A percentile compares a stretch with the other conserved stretches of the same genome.
Evolutionary conservation across 202 grass and related monocot genomes (phyloP).

Genomic region (Dendrocalamus latiflorus): DNA sequence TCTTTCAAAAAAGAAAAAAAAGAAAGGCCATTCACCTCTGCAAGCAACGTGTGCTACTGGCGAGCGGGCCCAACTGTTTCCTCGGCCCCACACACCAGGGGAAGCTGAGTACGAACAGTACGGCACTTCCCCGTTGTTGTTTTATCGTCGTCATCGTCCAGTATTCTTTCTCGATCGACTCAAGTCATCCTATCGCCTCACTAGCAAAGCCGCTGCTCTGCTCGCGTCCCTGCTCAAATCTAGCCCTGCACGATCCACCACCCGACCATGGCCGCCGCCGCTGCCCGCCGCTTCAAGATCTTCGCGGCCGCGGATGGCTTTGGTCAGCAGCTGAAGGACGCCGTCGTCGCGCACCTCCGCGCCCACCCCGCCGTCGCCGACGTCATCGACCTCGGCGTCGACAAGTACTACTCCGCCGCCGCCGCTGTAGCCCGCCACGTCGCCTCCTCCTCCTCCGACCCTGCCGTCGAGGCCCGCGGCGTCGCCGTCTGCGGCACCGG

Average conservation of each 20-base stretch:
- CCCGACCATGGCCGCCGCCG: neutral
- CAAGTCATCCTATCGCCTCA: too few relatives aligned
- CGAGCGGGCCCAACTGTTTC: too few relatives aligned
- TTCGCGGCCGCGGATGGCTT: slow-evolving; percentile 70
- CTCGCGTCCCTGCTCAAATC: neutral
- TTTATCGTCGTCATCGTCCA: too few relatives aligned
- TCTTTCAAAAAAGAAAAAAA: too few relatives aligned
- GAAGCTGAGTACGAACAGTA: too few relatives aligned
- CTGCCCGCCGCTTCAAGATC: slow-evolving; percentile 45
- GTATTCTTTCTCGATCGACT: too few relatives aligned
- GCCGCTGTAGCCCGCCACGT: slow-evolving; percentile 52
- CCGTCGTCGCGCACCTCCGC: slow-evolving; percentile 56
- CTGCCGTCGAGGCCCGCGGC: slow-evolving; percentile 39
- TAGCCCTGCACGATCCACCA: neutral
- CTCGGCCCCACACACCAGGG: too few relatives aligned
- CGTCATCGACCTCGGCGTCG: slow-evolving; percentile 67
- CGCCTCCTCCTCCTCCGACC: slow-evolving; percentile 15
- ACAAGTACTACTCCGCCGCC: slow-evolving; percentile 88
- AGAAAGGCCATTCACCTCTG: too few relatives aligned
- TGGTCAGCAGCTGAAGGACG: slow-evolving; percentile 65
- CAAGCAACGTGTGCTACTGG: too few relatives aligned
- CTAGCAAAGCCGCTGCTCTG: too few relatives aligned
- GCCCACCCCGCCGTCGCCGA: slow-evolving; percentile 39
- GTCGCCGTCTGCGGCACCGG: slow-evolving; percentile 77
- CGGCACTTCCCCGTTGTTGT: too few relatives aligned